Conservation (phyloP, 768 basidiomycete genomes). For the Daedaleopsis nitida region DNA sequence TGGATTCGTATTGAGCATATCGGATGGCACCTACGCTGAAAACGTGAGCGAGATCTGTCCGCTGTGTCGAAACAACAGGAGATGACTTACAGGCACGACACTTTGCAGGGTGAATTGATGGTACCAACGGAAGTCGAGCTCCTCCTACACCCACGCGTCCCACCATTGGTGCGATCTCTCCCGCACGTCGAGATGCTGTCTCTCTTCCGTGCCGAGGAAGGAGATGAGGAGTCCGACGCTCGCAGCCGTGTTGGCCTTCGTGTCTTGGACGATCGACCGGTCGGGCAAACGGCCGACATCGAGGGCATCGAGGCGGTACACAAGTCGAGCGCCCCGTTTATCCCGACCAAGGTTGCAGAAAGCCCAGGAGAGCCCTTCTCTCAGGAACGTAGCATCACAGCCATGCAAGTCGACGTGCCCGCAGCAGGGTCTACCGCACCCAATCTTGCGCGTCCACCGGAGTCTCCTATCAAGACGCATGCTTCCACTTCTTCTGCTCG, state of each 20-base stretch:
- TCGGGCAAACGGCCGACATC: slow-evolving; percentile 16
- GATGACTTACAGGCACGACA: neutral
- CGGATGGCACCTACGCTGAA: slow-evolving; percentile 18
- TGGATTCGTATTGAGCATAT: slow-evolving; percentile 49
- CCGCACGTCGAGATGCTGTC: slow-evolving; percentile 64
- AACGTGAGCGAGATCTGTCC: slow-evolving; percentile 29
- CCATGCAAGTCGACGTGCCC: slow-evolving; percentile 14
- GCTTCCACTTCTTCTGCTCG: too few species aligned
- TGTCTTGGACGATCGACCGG: slow-evolving; percentile 16
- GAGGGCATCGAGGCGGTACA: neutral
- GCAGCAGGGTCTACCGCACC: neutral
- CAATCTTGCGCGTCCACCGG: neutral
- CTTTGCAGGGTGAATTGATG: slow-evolving; percentile 1
- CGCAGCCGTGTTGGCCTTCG: slow-evolving; percentile 44
- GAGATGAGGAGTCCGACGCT: slow-evolving; percentile 57
- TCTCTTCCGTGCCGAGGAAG: slow-evolving; percentile 64
- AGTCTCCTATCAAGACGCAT: neutral
- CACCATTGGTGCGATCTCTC: slow-evolving; percentile 69
- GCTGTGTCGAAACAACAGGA: neutral
- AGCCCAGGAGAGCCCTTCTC: neutral
- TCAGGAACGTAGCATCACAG: neutral
- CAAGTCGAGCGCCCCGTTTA: neutral
- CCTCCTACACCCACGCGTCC: slow-evolving; percentile 78
- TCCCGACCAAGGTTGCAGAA: neutral
- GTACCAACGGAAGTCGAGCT: slow-evolving; percentile 47